Evolutionary conservation across 177 flowering plant species (phyloP), one percentile per base, ranked within the genome.

Genomic region (Vitis hybrid): DNA sequence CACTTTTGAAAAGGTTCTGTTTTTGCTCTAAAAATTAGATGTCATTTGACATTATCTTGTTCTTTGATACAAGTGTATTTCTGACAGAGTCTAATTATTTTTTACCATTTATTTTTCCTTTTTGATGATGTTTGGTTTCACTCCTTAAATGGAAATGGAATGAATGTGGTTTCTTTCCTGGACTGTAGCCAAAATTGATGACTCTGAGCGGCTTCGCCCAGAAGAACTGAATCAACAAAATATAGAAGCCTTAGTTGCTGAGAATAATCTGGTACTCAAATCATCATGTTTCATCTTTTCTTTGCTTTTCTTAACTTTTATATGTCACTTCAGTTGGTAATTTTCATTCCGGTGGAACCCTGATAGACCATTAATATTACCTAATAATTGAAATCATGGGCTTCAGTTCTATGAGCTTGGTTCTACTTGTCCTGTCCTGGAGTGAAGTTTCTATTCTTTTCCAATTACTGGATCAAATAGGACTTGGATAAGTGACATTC

Each of bases 151-250:
- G 8, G 16, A 15, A 62, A 16, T 14, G 12, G 21, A 11, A 12
- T 50, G 15, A 51, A 18, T 52, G 29, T 26, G 29, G 29, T 15
- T 45, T 68, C 57, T 68, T 39, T 31, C 49, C 49, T 50, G 45
- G 56, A 65, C 64, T 85, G 76, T 68, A 93, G 99, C 65, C 53
- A 89, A 80, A 79, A 76, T 90, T 75, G 88, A 85, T 56, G 94
- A 89, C 72, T 82, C 92, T 64, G 99, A 93, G 74, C 75, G 89
- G 68, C 91, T 95, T 72, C 92, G 98, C 29, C 99, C 99, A 2
- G 99, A 95, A 80, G 99, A 95, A 81, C 67, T 95, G 67, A 95
- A 95, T 84, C 99, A 95, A 75, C 99, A 95, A 77, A 93, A 90
- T 65, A 91, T 95, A 52, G 99, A 95, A 83, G 99, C 98, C 70